Conservation (phyloP, 257 asterid species). For the Henckelia pumila region DNA sequence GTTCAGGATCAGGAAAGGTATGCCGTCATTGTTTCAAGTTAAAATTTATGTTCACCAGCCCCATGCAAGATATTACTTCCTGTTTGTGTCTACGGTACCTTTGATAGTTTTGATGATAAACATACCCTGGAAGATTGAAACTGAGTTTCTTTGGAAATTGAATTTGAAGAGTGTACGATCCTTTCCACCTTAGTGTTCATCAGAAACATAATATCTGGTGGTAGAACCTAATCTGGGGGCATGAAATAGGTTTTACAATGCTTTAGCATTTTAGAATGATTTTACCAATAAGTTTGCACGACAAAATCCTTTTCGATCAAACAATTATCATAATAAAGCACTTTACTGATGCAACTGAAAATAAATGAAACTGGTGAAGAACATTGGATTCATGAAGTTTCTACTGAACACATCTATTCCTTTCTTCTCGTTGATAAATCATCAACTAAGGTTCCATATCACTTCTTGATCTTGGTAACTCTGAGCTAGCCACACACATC, state of each 20-base stretch:
- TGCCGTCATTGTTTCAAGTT: slow-evolving; percentile 18
- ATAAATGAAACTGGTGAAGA: background rate
- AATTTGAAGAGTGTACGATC: background rate
- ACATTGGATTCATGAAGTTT: background rate
- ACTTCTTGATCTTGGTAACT: background rate
- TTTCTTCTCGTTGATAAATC: too few relatives aligned
- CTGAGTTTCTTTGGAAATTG: background rate
- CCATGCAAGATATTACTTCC: background rate
- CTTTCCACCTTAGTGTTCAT: too few relatives aligned
- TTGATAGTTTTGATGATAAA: background rate
- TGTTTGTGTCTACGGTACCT: background rate
- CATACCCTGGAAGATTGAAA: background rate
- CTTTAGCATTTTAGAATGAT: background rate
- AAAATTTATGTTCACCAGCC: background rate
- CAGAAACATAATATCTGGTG: background rate
- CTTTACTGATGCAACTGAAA: background rate
- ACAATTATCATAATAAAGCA: background rate
- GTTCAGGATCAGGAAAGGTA: slow-evolving; percentile 97
- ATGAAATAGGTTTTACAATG: background rate
- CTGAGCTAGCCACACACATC: background rate
- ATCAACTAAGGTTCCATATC: background rate
- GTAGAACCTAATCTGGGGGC: background rate
- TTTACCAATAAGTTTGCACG: background rate
- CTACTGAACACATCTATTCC: too few relatives aligned
- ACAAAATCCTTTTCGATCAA: background rate